Evolutionary conservation across 257 asterid genomes (phyloP).

Genomic region (Parsonsia alboflavescens): DNA sequence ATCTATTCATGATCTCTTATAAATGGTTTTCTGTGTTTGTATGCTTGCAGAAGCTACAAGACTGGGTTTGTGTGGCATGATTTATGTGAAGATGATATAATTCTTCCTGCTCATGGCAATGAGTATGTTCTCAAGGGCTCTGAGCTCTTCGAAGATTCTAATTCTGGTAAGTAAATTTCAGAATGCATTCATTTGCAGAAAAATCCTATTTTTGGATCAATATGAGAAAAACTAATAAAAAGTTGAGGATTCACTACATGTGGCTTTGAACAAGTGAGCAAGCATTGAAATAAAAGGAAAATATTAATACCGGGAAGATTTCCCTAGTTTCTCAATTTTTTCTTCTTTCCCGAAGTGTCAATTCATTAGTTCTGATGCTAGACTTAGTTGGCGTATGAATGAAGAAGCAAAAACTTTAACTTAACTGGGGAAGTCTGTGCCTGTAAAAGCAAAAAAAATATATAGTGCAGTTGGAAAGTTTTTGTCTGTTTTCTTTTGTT

Average conservation of each 20-base stretch:
- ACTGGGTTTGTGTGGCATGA: constrained; percentile 96
- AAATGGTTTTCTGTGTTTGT: constrained; percentile 13
- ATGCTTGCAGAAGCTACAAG: constrained; percentile 66
- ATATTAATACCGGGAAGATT: not conserved
- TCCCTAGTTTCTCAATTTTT: not conserved
- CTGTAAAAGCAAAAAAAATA: not conserved
- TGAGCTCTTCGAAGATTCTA: constrained; percentile 73
- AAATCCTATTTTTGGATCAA: not conserved
- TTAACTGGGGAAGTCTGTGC: not conserved
- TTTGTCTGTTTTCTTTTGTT: not conserved
- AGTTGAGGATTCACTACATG: not conserved
- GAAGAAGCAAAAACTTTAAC: not conserved
- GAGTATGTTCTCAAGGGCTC: constrained; percentile 98
- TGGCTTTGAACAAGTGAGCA: not conserved
- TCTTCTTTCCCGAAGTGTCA: not conserved
- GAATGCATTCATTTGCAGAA: not conserved
- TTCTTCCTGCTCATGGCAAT: constrained; percentile 80
- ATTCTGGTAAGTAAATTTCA: constrained; percentile 25
- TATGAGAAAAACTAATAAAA: not conserved
- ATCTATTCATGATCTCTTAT: not conserved
- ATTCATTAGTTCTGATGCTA: not conserved
- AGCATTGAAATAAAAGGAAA: not conserved
- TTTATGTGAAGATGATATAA: constrained; percentile 77
- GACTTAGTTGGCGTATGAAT: not conserved
- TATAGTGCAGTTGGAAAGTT: not conserved